These are phyloP conservation scores for Colletotrichum cereale DNA, from an alignment of 2,329 filamentous ascomycete species.

Conservation along the genomic window DNA sequence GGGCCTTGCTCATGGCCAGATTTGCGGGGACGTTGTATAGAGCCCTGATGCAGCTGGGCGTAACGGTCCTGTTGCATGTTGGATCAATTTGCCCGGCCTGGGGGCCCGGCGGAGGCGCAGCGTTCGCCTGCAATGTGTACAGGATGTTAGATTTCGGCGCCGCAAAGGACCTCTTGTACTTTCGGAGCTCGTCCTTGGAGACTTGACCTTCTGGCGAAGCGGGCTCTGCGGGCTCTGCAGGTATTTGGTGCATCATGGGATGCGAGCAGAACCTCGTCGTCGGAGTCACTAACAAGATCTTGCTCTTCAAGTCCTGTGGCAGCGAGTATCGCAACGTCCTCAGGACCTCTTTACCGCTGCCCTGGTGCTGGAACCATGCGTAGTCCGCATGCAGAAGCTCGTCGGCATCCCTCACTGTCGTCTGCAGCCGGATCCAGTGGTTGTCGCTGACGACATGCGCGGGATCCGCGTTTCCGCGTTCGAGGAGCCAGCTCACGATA, in stretches of 20 bases:
- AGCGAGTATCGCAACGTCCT: conserved; percentile 50
- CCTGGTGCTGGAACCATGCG: conserved; percentile 8
- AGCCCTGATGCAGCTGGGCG: conserved; percentile 58
- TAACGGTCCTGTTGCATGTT: conserved; percentile 54
- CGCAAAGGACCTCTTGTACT: conserved; percentile 6
- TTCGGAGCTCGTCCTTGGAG: conserved; percentile 9
- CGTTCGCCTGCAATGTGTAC: neutral
- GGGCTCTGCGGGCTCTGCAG: conserved; percentile 21
- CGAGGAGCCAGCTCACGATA: conserved; percentile 60
- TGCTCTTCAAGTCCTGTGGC: conserved; percentile 6
- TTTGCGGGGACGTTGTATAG: conserved; percentile 58
- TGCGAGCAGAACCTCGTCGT: conserved; percentile 51
- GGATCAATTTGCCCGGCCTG: conserved; percentile 26
- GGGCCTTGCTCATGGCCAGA: conserved; percentile 50
- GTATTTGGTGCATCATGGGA: conserved; percentile 47
- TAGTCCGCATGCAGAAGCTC: conserved; percentile 60
- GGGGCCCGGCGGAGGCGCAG: neutral
- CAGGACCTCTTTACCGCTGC: conserved; percentile 56
- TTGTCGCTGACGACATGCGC: conserved; percentile 51
- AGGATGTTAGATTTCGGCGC: neutral
- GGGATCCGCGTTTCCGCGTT: conserved; percentile 51
- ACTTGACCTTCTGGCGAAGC: rapidly evolving
- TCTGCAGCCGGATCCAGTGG: conserved; percentile 57
- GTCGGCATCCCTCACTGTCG: conserved; percentile 56
- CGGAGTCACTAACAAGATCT: conserved; percentile 62